Base-by-base conservation (phyloP, 805 yeast species). In the Yamadazyma philogaea region DNA sequence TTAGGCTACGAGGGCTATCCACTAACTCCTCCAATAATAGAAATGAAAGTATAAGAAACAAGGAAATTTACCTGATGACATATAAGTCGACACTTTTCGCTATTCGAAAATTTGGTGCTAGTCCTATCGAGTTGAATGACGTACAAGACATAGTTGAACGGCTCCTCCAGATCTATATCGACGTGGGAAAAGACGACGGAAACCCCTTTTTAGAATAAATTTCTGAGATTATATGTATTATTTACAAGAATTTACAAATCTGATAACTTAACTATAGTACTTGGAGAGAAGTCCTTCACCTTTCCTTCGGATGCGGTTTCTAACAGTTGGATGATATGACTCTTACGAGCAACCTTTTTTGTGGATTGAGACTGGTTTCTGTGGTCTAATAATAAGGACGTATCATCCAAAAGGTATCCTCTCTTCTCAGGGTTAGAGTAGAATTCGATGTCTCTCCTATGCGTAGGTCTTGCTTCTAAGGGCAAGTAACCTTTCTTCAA, bases 381-480 rank as follows among this genome's bases (percentile, higher is more conserved):
- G 45, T 59, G 61, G 49, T 70, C 73, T 55, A 70, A 64, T 44
- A 70, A 62, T 37, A 66, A 48, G n/a, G 65, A 55, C 7, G 59
- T 57, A 50, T 69, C 65, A 40, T 68, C 54, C 53, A 66, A 63
- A 47, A 89, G 65, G 59, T 87, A 91, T 6, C 99, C 99, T 51
- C 88, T 77, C 56, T 79, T 80, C 28, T 72, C 80, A 2, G 76
- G 74, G 59, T 80, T 75, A 37, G 88, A 78, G 67, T 93, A 91
- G 63, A 74, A 87, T 44, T 79, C 79, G 43, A 91, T 81, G 56
- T 84, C 88, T 64, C 87, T 84, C 65, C 86, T 79, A 53, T 78
- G 81, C 7, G 83, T 84, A 11, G 99, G 99, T 63, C 89, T 79
- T 1, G 97, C 89, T 40, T 78, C 81, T 50, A 87, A 61, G 34